A percentile compares a stretch with the other conserved stretches of the same genome.
phyloP scores from a whole-genome alignment of 495 filamentous ascomycete species.

The Xylaria grammica region DNA sequence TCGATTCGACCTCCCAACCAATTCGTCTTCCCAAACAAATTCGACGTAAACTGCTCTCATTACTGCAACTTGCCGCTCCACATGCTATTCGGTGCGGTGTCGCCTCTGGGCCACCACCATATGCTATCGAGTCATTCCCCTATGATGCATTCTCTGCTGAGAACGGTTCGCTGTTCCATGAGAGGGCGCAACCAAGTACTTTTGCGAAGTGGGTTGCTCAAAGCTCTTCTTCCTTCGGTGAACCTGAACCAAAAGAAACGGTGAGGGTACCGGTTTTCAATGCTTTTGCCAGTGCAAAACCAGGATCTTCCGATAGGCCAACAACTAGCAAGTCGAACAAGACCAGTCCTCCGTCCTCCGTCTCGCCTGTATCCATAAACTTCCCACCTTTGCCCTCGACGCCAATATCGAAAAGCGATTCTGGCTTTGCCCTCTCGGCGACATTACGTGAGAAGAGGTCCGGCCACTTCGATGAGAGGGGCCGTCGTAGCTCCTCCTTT shows the following conservation, averaged over 20 bases:
- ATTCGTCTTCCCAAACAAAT: constrained; percentile 83
- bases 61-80: constrained; percentile 88
- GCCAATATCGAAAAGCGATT: constrained; percentile 84
- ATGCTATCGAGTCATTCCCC: constrained; percentile 90
- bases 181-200: constrained; percentile 69
- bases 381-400: constrained; percentile 78
- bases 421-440: constrained; percentile 81
- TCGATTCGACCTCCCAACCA: constrained; percentile 78
- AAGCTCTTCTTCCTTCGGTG: constrained; percentile 85
- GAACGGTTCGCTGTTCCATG: constrained; percentile 76
- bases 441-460: constrained; percentile 93
- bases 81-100: constrained; percentile 89
- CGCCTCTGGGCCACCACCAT: constrained; percentile 84
- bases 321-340: constrained; percentile 79
- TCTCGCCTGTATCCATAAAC: constrained; percentile 79
- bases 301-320: constrained; percentile 75
- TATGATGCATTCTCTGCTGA: constrained; percentile 88
- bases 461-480: constrained; percentile 85
- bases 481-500: constrained; percentile 89
- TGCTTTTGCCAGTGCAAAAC: constrained; percentile 80
- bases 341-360: constrained; percentile 80
- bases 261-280: constrained; percentile 72
- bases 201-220: constrained; percentile 84
- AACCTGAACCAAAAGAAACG: constrained; percentile 59
- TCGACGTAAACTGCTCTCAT: constrained; percentile 82